Evolutionary conservation across 78 protist genomes (phyloP), one percentile per base, ranked within the genome.

Genomic region (Diacronema lutheri): DNA sequence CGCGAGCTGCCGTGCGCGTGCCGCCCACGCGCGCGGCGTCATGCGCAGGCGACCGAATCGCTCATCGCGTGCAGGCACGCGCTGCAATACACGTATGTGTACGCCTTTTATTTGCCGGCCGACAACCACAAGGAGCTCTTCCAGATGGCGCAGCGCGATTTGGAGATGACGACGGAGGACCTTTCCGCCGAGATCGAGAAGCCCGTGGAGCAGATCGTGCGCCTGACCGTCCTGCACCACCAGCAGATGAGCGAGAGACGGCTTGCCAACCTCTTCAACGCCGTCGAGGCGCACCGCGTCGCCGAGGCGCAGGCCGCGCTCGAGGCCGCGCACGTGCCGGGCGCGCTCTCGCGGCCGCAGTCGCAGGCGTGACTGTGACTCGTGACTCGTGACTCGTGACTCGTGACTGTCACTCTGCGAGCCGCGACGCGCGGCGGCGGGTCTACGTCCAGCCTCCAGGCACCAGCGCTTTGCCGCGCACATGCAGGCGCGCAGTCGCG

Each of bases 41-140:
- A 7, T 7, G 50, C 50, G 50, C 50, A 44, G 50, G 79, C 79
- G 14, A 71, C 41, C 57, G 79, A 71, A 31, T 55, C 29, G 33
- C 86, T 92, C 44, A 0, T 61, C 26, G 35, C 12, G 21, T 90
- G 90, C 44, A 85, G 96, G 29, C 33, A 62, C 50, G 83, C 88
- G 29, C 86, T 93, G 37, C 82, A 89, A 84, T 90, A 56, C 84
- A 92, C 95, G 31, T 92, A 86, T 64, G 94, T 88, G 31, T 92
- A 69, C 80, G 90, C 83, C 68, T 68, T 93, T 56, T 13, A 44
- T 41, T 50, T 77, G 57, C 44, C 38, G 40, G 11, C 81, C 26
- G 23, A 56, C 11, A 23, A 0, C 23, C 84, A 87, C 33, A 90
- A 90, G 20, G 88, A 86, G 62, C 76, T 82, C 77, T 83, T 87